A percentile compares a stretch with the other conserved stretches of the same genome.
These are phyloP conservation scores for Phytophthora ramorum DNA, from an alignment of 352 stramenopile genomes.

Conservation along the genomic window DNA sequence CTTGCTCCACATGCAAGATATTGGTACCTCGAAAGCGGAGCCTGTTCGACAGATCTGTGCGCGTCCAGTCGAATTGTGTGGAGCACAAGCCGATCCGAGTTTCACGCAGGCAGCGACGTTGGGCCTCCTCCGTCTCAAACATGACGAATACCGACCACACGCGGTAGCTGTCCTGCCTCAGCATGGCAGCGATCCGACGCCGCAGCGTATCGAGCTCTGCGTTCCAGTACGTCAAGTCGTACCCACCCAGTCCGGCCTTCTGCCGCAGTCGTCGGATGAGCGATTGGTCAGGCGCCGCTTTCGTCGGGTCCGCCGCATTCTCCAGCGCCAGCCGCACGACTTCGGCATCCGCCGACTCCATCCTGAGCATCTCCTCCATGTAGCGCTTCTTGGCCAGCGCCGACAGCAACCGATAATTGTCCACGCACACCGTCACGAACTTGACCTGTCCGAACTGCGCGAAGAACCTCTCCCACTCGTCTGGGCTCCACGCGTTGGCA, in stretches of 20 bases:
- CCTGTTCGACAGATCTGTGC: conserved; percentile 38
- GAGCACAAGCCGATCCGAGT: conserved; percentile 58
- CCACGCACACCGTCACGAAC: conserved; percentile 70
- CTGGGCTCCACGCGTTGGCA: conserved; percentile 60
- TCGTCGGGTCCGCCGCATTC: conserved; percentile 39
- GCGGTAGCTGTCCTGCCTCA: conserved; percentile 50
- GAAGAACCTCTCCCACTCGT: conserved; percentile 80
- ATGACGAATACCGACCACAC: conserved; percentile 83
- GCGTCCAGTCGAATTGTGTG: conserved; percentile 48
- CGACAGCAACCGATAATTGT: conserved; percentile 68
- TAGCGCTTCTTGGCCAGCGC: conserved; percentile 68
- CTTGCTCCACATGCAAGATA: conserved; percentile 73
- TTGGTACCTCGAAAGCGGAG: conserved; percentile 72
- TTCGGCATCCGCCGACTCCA: conserved; percentile 56
- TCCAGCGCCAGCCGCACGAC: conserved; percentile 44
- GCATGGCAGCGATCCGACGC: conserved; percentile 43
- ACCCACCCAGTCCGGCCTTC: conserved; percentile 42
- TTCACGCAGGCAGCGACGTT: conserved; percentile 59
- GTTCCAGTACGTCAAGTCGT: conserved; percentile 72
- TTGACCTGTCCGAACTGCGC: conserved; percentile 71
- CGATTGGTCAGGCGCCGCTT: conserved; percentile 22
- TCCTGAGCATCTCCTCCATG: conserved; percentile 74
- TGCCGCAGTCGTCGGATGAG: conserved; percentile 46
- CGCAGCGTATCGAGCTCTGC: conserved; percentile 55
- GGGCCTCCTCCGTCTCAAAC: conserved; percentile 77